phyloP scores from a whole-genome alignment of 345 rosid species.

The Firmiana major region DNA sequence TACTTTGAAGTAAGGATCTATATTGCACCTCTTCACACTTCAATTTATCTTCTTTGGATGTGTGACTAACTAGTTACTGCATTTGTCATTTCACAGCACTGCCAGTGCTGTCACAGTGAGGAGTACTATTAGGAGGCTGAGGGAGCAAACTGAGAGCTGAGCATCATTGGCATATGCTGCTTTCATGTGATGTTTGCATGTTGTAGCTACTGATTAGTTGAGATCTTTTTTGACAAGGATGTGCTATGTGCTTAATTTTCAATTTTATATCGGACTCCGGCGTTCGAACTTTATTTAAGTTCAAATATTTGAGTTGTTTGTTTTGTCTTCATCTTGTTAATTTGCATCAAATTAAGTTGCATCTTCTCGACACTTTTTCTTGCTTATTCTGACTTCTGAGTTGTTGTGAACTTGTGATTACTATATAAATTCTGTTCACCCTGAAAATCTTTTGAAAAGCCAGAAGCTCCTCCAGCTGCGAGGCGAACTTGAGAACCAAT shows the following conservation, averaged over 20 bases:
- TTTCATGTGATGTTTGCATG: neutral
- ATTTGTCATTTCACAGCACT: constrained; percentile 43
- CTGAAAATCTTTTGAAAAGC: no score
- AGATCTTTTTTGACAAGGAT: neutral
- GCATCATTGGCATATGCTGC: neutral
- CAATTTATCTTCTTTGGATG: neutral
- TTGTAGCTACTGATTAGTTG: neutral
- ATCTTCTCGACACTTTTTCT: no score
- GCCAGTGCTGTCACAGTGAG: constrained; percentile 87
- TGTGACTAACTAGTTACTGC: neutral
- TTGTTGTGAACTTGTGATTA: no score
- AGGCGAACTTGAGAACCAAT: no score
- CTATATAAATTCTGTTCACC: no score
- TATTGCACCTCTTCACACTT: neutral
- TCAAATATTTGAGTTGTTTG: neutral
- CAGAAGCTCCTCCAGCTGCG: no score
- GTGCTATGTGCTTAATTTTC: neutral
- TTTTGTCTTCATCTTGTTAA: neutral
- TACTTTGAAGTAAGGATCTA: constrained; percentile 66
- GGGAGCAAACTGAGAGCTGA: constrained; percentile 91
- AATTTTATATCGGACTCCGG: neutral
- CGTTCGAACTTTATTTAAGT: neutral
- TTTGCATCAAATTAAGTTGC: no score
- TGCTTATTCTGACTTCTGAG: no score
- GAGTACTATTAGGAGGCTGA: constrained; percentile 88